Conservation (phyloP, 2,329 filamentous ascomycete genomes). For the Fonsecaea monophora region DNA sequence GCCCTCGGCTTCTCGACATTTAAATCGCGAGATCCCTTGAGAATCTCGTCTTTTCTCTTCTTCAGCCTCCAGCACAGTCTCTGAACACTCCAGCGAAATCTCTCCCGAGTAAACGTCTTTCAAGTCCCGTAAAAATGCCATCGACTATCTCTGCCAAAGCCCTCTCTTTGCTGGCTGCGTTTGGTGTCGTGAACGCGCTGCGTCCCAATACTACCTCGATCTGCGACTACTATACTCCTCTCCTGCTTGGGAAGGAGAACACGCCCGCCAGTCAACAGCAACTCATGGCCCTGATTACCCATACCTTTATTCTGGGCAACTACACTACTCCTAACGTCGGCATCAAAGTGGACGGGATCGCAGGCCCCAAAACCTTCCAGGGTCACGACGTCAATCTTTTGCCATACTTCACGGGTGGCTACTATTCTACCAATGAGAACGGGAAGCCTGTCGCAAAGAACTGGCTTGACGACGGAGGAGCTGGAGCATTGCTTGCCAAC, state of each 20-base stretch:
- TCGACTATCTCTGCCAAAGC: conserved; percentile 20
- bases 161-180: conserved; percentile 38
- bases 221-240: conserved; percentile 68
- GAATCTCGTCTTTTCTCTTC: conserved; percentile 4
- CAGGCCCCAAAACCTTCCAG: conserved; percentile 58
- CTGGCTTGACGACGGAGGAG: conserved; percentile 67
- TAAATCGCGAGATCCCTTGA: not conserved
- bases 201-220: conserved; percentile 59
- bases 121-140: not conserved
- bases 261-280: conserved; percentile 64
- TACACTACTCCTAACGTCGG: conserved; percentile 63
- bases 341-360: conserved; percentile 63
- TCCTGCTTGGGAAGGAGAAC: conserved; percentile 64
- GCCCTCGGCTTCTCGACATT: conserved; percentile 1
- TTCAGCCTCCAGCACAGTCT: not conserved
- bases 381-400: conserved; percentile 62
- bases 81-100: not conserved
- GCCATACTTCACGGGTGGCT: conserved; percentile 65
- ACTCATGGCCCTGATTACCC: conserved; percentile 64
- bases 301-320: conserved; percentile 70
- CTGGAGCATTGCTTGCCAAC: conserved; percentile 62
- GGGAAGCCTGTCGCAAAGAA: conserved; percentile 58
- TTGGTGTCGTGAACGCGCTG: conserved; percentile 49
- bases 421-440: conserved; percentile 61
- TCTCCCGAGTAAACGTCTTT: not conserved